Evolutionary conservation across 495 filamentous ascomycete genomes (phyloP).

Genomic region (Lasiosphaeriaceae sp.): DNA sequence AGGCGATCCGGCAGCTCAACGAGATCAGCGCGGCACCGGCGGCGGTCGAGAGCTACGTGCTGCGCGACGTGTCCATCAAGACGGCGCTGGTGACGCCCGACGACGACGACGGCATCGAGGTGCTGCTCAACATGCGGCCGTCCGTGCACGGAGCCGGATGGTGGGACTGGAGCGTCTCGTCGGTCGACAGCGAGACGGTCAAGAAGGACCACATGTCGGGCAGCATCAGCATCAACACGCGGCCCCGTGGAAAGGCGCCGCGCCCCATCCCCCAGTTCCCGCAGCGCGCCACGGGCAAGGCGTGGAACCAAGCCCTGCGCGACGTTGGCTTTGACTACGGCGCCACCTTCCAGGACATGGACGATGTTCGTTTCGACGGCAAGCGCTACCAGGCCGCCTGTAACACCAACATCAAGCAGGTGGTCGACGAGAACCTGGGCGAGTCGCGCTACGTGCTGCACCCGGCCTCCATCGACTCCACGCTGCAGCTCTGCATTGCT

Average conservation of each 20-base stretch:
- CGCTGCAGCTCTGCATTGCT: conserved; percentile 34
- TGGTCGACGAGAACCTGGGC: conserved; percentile 16
- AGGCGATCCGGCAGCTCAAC: conserved; percentile 33
- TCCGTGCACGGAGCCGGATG: conserved; percentile 1
- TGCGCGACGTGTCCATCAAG: conserved; percentile 24
- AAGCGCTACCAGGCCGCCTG: conserved; percentile 19
- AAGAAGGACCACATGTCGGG: conserved; percentile 24
- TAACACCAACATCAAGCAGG: conserved; percentile 18
- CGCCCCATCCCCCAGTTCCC: no score
- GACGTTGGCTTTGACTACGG: conserved; percentile 39
- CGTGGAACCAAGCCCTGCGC: conserved; percentile 32
- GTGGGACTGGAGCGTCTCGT: conserved; percentile 29
- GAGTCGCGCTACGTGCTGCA: conserved; percentile 40
- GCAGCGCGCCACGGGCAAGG: background rate
- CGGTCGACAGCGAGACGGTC: conserved; percentile 11
- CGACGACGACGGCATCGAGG: no score
- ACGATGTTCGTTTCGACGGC: conserved; percentile 23
- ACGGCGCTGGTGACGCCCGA: no score
- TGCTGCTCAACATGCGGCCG: no score
- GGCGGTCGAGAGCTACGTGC: no score
- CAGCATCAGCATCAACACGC: conserved; percentile 18
- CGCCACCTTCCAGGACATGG: conserved; percentile 29
- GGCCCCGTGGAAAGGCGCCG: no score
- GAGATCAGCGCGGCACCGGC: no score
- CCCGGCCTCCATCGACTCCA: conserved; percentile 33